phyloP scores from a whole-genome alignment of 352 stramenopile species.

The Phytophthora boehmeriae region DNA sequence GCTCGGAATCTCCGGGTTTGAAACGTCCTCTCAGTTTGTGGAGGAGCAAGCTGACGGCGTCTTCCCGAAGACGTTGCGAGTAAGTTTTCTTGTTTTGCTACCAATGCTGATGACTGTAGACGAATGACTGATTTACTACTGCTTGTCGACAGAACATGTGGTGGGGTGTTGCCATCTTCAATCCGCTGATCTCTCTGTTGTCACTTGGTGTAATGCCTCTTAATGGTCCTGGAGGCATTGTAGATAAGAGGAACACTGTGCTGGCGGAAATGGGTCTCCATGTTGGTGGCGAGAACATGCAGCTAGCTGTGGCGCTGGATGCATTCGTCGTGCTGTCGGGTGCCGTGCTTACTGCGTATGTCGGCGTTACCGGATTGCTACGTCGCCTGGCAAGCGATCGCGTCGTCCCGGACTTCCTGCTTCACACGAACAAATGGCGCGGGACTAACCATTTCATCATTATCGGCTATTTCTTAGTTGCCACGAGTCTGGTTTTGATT shows the following conservation, averaged over 20 bases:
- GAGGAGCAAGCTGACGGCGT: conserved; percentile 95
- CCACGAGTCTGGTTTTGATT: conserved; percentile 89
- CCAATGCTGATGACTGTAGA: not conserved
- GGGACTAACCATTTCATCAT: conserved; percentile 94
- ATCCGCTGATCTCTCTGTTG: conserved; percentile 92
- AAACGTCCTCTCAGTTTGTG: conserved; percentile 95
- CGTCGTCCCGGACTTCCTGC: conserved; percentile 81
- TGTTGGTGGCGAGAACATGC: conserved; percentile 75
- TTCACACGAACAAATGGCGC: conserved; percentile 81
- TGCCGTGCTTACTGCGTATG: conserved; percentile 93
- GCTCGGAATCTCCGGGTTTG: conserved; percentile 95
- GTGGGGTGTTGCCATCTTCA: conserved; percentile 94
- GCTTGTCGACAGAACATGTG: conserved; percentile 88
- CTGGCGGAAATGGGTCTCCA: conserved; percentile 91
- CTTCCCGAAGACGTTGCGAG: conserved; percentile 93
- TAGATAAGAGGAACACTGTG: conserved; percentile 89
- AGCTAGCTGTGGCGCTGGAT: conserved; percentile 86
- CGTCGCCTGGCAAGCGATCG: conserved; percentile 92
- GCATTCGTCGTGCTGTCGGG: conserved; percentile 95
- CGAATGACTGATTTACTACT: not conserved
- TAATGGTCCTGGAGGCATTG: conserved; percentile 68
- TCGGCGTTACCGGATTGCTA: conserved; percentile 92
- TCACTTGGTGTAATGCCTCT: conserved; percentile 91
- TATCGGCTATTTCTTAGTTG: conserved; percentile 89
- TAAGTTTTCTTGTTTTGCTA: conserved; percentile 22